A percentile compares a stretch with the other conserved stretches of the same genome.
phyloP scores from a whole-genome alignment of 306 rosid genomes.

The Hylodesmum podocarpum region DNA sequence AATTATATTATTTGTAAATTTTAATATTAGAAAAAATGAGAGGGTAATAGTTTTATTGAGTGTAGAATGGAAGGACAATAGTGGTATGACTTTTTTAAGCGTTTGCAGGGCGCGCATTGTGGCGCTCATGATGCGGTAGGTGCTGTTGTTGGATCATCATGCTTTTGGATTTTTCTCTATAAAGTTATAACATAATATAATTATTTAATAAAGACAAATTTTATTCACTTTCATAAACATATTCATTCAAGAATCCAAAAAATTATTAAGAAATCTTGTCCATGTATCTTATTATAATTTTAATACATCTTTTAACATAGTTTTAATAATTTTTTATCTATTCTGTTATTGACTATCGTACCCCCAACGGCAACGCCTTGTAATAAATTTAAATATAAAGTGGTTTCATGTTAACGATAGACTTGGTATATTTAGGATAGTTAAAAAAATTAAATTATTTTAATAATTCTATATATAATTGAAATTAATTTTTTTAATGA shows the following conservation, averaged over 20 bases:
- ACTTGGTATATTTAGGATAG: too few relatives aligned
- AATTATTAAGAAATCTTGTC: background rate
- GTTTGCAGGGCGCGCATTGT: slow-evolving; percentile 35
- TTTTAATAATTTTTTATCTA: background rate
- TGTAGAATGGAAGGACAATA: too few relatives aligned
- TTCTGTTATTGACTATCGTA: background rate
- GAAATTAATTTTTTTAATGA: too few relatives aligned
- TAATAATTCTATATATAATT: too few relatives aligned
- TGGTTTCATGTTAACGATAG: too few relatives aligned
- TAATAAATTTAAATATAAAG: background rate
- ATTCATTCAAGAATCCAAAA: background rate
- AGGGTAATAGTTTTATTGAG: too few relatives aligned
- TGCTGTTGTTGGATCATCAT: slow-evolving; percentile 37
- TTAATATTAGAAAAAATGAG: background rate
- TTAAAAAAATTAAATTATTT: too few relatives aligned
- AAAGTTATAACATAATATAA: background rate
- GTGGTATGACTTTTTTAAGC: background rate
- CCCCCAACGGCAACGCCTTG: background rate
- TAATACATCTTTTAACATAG: background rate
- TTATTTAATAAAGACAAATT: background rate
- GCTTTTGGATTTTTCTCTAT: background rate
- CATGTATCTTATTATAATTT: background rate
- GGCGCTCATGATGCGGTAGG: slow-evolving; percentile 41
- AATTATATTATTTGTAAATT: background rate
- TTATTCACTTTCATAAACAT: background rate